Conservation (phyloP, 2,329 filamentous ascomycete species). For the Ophiostoma australiae region DNA sequence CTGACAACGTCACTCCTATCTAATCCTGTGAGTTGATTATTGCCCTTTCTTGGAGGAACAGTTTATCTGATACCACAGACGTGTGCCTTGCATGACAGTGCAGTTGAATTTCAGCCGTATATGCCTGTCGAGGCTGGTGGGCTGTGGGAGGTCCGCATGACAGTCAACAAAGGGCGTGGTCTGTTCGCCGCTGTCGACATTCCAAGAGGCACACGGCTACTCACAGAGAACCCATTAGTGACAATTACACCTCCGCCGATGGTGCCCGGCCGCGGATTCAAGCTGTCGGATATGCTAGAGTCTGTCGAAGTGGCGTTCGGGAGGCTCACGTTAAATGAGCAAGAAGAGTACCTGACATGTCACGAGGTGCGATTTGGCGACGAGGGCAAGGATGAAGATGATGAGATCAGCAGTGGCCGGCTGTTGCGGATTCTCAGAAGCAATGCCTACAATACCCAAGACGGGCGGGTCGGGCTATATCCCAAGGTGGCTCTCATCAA, state of each 20-base stretch:
- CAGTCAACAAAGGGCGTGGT: constrained; percentile 40
- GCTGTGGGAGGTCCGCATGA: constrained; percentile 25
- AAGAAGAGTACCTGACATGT: constrained; percentile 32
- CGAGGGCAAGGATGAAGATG: constrained; percentile 27
- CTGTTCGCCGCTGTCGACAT: constrained; percentile 38
- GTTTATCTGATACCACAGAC: neutral
- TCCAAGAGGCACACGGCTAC: constrained; percentile 37
- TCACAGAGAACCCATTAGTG: constrained; percentile 39
- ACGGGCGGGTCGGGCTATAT: constrained; percentile 32
- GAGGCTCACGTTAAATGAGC: constrained; percentile 30
- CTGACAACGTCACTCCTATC: neutral
- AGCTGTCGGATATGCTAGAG: constrained; percentile 34
- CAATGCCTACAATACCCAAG: constrained; percentile 37
- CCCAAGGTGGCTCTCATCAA: constrained; percentile 43
- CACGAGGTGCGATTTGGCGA: constrained; percentile 31
- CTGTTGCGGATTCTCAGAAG: constrained; percentile 38
- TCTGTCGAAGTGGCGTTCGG: constrained; percentile 30
- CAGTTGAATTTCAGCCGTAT: neutral
- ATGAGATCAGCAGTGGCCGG: constrained; percentile 6
- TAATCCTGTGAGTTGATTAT: neutral
- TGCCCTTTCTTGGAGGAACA: neutral
- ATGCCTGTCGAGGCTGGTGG: neutral
- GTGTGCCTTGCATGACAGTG: neutral
- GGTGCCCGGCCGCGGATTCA: constrained; percentile 32
- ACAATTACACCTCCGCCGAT: constrained; percentile 30